Percentiles rank a stretch among this genome's conserved stretches.
These are phyloP conservation scores for Sporopachydermia lactativora DNA, from an alignment of 805 yeast genomes.

Conservation along the genomic window DNA sequence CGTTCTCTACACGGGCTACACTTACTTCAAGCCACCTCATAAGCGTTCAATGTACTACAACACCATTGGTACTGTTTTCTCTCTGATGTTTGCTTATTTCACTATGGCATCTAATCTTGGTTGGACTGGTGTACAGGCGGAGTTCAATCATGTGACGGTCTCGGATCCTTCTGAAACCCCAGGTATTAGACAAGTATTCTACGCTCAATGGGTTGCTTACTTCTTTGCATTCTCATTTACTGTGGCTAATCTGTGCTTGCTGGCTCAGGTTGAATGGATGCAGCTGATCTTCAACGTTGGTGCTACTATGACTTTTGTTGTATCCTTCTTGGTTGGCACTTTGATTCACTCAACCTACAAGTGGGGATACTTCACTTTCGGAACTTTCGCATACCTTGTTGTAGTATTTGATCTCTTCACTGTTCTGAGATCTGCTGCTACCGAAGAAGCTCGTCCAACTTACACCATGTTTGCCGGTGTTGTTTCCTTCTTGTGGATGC, in stretches of 20 bases:
- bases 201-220: slow-evolving; percentile 30
- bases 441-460: slow-evolving; percentile 7
- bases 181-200: slow-evolving; percentile 29
- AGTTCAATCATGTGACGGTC: slow-evolving; percentile 26
- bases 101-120: slow-evolving; percentile 34
- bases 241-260: slow-evolving; percentile 6
- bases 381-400: slow-evolving; percentile 24
- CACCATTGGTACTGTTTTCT: slow-evolving; percentile 24
- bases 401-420: slow-evolving; percentile 13
- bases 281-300: slow-evolving; percentile 19
- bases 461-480: slow-evolving; percentile 8
- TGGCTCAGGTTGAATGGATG: slow-evolving; percentile 15
- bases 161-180: slow-evolving; percentile 13
- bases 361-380: slow-evolving; percentile 37
- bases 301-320: slow-evolving; percentile 26
- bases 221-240: slow-evolving; percentile 21
- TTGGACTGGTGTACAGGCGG: slow-evolving; percentile 25
- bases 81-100: slow-evolving; percentile 26
- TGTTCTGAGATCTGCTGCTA: slow-evolving; percentile 15
- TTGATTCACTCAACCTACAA: slow-evolving; percentile 31
- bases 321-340: slow-evolving; percentile 30
- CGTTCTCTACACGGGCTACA: background rate
- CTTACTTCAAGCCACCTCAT: background rate
- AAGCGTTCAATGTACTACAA: background rate
- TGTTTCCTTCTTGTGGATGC: slow-evolving; percentile 28